Conservation (phyloP, 2,329 filamentous ascomycete genomes). For the Hirsutella rhossiliensis region DNA sequence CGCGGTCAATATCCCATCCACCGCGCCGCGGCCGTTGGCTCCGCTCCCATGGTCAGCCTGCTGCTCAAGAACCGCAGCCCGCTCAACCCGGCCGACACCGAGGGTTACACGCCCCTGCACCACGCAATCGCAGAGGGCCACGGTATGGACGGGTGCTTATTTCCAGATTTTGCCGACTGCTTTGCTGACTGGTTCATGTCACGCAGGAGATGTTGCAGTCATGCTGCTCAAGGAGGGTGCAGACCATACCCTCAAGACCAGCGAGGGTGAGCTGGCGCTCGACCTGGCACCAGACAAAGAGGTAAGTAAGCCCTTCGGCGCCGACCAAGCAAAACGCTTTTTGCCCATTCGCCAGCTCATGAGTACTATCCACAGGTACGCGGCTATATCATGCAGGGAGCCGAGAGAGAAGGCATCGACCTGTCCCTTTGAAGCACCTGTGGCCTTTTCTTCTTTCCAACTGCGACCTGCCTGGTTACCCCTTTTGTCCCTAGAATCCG, state of each 20-base stretch:
- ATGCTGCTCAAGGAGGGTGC: conserved; percentile 75
- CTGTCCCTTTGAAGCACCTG: no score
- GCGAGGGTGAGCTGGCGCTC: conserved; percentile 58
- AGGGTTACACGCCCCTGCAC: conserved; percentile 82
- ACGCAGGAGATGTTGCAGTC: conserved; percentile 69
- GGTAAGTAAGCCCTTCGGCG: conserved; percentile 37
- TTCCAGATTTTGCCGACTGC: no score
- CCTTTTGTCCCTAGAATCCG: no score
- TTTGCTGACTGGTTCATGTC: neutral
- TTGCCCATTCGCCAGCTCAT: neutral
- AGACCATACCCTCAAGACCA: conserved; percentile 65
- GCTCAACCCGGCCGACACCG: conserved; percentile 68
- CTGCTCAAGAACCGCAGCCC: conserved; percentile 69
- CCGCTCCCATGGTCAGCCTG: conserved; percentile 72
- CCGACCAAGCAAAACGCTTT: neutral
- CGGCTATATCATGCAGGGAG: conserved; percentile 63
- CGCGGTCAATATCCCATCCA: conserved; percentile 86
- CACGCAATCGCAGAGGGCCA: conserved; percentile 71
- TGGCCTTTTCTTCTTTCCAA: no score
- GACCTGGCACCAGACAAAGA: conserved; percentile 79
- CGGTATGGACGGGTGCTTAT: conserved; percentile 28
- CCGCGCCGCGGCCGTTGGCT: conserved; percentile 81
- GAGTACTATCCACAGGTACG: conserved; percentile 40
- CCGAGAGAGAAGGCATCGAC: conserved; percentile 75
- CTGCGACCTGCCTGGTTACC: no score